These are phyloP conservation scores for Rostrohypoxylon terebratum DNA, from an alignment of 495 filamentous ascomycete genomes.

Conservation along the genomic window DNA sequence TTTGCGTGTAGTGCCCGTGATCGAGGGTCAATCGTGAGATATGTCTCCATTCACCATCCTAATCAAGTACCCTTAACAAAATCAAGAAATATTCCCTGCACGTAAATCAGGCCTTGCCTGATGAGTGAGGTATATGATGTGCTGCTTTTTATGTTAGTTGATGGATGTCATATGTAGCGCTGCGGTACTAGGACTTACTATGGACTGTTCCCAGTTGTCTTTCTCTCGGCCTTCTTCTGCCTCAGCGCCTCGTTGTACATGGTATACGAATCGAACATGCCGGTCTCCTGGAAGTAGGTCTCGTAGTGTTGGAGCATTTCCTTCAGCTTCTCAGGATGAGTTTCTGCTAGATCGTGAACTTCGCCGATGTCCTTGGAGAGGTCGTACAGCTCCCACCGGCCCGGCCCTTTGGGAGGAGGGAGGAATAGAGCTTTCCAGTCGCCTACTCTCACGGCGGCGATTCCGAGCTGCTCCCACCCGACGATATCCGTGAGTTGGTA, in stretches of 20 bases:
- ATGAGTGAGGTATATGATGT: slow-evolving; percentile 19
- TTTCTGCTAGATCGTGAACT: slow-evolving; percentile 50
- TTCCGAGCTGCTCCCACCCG: slow-evolving; percentile 54
- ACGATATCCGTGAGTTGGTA: slow-evolving; percentile 34
- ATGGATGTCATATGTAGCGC: not conserved
- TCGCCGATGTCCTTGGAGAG: slow-evolving; percentile 54
- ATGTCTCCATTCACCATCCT: slow-evolving; percentile 19
- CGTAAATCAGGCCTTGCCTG: slow-evolving; percentile 8
- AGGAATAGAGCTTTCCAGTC: slow-evolving; percentile 53
- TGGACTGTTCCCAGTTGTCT: not conserved
- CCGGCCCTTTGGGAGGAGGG: slow-evolving; percentile 45
- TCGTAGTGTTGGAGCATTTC: slow-evolving; percentile 54
- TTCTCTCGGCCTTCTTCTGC: slow-evolving; percentile 24
- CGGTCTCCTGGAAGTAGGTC: slow-evolving; percentile 66
- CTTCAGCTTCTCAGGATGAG: slow-evolving; percentile 39
- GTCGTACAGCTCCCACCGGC: slow-evolving; percentile 52
- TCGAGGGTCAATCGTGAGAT: not conserved
- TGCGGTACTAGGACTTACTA: slow-evolving; percentile 21
- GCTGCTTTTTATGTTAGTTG: slow-evolving; percentile 3
- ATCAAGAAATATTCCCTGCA: slow-evolving; percentile 16
- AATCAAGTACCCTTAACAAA: slow-evolving; percentile 26
- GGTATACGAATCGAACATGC: slow-evolving; percentile 54
- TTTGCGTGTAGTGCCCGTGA: too few relatives aligned
- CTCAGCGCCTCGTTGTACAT: slow-evolving; percentile 41
- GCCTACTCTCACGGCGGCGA: slow-evolving; percentile 52